Conservation (phyloP, 2,329 filamentous ascomycete genomes). For the Trichoderma afroharzianum region DNA sequence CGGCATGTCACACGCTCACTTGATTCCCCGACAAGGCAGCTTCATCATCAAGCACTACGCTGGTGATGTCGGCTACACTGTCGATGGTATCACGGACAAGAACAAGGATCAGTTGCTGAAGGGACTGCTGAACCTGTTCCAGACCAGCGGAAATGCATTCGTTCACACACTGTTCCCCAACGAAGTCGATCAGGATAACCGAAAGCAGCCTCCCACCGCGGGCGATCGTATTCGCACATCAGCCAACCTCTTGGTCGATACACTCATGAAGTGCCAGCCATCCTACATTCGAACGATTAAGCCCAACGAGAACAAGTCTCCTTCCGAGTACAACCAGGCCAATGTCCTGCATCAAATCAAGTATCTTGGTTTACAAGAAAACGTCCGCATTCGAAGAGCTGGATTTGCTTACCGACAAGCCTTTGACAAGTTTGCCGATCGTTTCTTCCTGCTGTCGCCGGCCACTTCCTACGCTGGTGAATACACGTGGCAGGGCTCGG, state of each 20-base stretch:
- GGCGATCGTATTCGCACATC: slow-evolving; percentile 95
- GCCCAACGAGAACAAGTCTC: slow-evolving; percentile 97
- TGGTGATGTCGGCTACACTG: slow-evolving; percentile 89
- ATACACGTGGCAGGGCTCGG: slow-evolving; percentile 90
- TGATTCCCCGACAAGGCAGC: slow-evolving; percentile 86
- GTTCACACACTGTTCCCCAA: slow-evolving; percentile 87
- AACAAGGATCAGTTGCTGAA: slow-evolving; percentile 98
- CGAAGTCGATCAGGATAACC: slow-evolving; percentile 92
- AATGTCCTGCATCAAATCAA: slow-evolving; percentile 99
- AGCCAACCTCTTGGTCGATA: slow-evolving; percentile 90
- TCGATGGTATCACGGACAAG: slow-evolving; percentile 98
- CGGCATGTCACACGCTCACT: slow-evolving; percentile 85
- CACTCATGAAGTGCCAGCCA: slow-evolving; percentile 93
- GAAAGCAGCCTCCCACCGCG: slow-evolving; percentile 86
- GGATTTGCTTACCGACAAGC: slow-evolving; percentile 96
- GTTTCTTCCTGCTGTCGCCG: slow-evolving; percentile 91
- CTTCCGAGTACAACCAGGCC: slow-evolving; percentile 82
- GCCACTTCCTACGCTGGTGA: slow-evolving; percentile 95
- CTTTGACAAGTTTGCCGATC: slow-evolving; percentile 96
- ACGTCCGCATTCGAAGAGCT: slow-evolving; percentile 92
- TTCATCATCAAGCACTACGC: slow-evolving; percentile 99
- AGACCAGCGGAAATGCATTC: slow-evolving; percentile 78
- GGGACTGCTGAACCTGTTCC: slow-evolving; percentile 83
- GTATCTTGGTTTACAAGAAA: slow-evolving; percentile 98
- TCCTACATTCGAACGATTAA: slow-evolving; percentile 99